Evolutionary conservation across 2,329 filamentous ascomycete genomes (phyloP).

Genomic region (Talaromyces sp.): DNA sequence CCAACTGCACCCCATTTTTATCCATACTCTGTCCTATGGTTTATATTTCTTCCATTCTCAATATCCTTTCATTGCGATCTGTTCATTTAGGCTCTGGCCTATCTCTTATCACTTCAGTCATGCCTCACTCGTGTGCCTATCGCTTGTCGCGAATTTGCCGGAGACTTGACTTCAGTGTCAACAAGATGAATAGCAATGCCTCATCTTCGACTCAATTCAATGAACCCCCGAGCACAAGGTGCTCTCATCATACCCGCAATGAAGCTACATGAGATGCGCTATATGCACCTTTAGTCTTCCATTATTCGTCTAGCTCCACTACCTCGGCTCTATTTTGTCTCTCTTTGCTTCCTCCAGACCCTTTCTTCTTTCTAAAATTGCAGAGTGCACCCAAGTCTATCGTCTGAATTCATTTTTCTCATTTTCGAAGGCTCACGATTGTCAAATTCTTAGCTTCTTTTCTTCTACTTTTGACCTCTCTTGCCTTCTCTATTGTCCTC

Average conservation of each 20-base stretch:
- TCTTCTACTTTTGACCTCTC: background rate
- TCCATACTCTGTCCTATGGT: slow-evolving; percentile 19
- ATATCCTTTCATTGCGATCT: background rate
- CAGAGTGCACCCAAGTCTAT: background rate
- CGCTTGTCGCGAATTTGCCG: background rate
- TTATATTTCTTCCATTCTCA: slow-evolving; percentile 17
- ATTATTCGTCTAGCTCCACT: background rate
- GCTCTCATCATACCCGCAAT: background rate
- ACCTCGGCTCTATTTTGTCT: background rate
- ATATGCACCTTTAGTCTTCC: background rate
- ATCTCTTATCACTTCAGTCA: background rate
- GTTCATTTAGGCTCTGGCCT: background rate
- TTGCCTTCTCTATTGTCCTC: slow-evolving; percentile 1
- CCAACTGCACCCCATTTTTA: slow-evolving; percentile 4
- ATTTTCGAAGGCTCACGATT: slow-evolving; percentile 38
- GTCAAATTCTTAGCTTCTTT: slow-evolving; percentile 30
- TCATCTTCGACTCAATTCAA: background rate
- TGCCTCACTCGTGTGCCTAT: slow-evolving; percentile 3
- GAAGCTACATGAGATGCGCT: background rate
- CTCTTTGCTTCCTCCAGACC: background rate
- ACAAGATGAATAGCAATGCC: background rate
- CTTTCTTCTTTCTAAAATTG: background rate
- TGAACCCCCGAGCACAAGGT: background rate
- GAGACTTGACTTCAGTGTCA: background rate
- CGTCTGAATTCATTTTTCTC: background rate